Percentiles rank a stretch among this genome's conserved stretches.
These are phyloP conservation scores for Boletales sp. DNA, from an alignment of 768 basidiomycete genomes.

Conservation along the genomic window DNA sequence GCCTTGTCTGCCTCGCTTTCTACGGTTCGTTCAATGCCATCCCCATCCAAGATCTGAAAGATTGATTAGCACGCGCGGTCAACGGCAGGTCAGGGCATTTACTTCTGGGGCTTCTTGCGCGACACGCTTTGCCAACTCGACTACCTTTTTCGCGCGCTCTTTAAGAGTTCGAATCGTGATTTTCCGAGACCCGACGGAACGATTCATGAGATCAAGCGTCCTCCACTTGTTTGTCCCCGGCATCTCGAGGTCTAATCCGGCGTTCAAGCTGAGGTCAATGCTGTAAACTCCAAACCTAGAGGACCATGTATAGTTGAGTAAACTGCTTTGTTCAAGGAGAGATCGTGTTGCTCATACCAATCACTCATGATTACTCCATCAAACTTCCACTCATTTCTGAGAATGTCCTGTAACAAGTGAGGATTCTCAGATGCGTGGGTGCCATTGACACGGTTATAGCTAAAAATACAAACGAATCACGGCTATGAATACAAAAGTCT, in stretches of 20 bases:
- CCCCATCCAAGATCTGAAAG: constrained; percentile 62
- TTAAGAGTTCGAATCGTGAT: constrained; percentile 62
- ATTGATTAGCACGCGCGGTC: not conserved
- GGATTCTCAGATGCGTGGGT: constrained; percentile 66
- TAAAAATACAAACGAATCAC: constrained; percentile 21
- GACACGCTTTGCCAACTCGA: constrained; percentile 68
- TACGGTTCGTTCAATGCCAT: constrained; percentile 59
- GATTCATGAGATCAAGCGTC: constrained; percentile 60
- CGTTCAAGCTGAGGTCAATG: constrained; percentile 60
- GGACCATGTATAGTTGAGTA: not conserved
- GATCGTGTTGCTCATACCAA: constrained; percentile 44
- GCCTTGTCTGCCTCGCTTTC: constrained; percentile 59
- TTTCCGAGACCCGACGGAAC: constrained; percentile 59
- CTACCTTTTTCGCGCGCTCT: constrained; percentile 60
- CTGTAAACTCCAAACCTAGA: constrained; percentile 70
- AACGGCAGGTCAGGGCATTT: not conserved
- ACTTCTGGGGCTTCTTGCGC: constrained; percentile 67
- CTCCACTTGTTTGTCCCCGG: constrained; percentile 77
- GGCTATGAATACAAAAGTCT: not conserved
- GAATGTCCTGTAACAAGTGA: constrained; percentile 53
- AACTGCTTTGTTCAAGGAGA: not conserved
- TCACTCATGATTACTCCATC: constrained; percentile 79
- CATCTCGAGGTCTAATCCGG: constrained; percentile 82
- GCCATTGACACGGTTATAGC: constrained; percentile 76
- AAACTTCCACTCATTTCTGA: constrained; percentile 73